A percentile compares a stretch with the other conserved stretches of the same genome.
phyloP scores from a whole-genome alignment of 306 rosid species.

The Datisca glomerata region DNA sequence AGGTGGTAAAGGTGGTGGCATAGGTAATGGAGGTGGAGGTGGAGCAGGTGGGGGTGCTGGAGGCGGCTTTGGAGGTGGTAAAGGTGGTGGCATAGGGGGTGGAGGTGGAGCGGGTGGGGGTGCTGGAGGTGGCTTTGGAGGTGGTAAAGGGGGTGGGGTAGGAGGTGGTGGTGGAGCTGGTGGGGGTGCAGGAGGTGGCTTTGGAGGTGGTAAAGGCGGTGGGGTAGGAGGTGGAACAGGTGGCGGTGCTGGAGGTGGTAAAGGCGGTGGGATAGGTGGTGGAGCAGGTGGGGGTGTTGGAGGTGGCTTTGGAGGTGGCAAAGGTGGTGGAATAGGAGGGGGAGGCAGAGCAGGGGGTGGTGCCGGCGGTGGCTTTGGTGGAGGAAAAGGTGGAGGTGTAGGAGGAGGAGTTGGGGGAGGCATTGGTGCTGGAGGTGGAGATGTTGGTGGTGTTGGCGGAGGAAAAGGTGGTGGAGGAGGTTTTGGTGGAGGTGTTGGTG shows the following conservation, averaged over 20 bases:
- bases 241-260: neutral
- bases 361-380: neutral
- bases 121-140: neutral
- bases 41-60: slow-evolving; percentile 6
- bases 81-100: neutral
- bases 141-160: neutral
- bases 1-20: neutral
- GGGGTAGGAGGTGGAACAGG: slow-evolving; percentile 6
- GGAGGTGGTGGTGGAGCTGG: slow-evolving; percentile 1
- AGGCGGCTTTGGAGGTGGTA: neutral
- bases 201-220: neutral
- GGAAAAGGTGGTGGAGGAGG: slow-evolving; percentile 6
- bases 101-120: slow-evolving; percentile 6
- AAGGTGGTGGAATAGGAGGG: slow-evolving; percentile 1
- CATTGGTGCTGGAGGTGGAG: neutral
- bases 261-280: neutral
- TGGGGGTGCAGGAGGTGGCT: slow-evolving; percentile 5
- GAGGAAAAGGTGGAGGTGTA: slow-evolving; percentile 2
- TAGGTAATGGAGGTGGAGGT: neutral
- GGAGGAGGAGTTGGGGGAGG: slow-evolving; percentile 1
- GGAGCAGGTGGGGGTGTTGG: no score
- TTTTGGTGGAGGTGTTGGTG: no score
- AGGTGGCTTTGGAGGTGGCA: slow-evolving; percentile 28
- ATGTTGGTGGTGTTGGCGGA: neutral
- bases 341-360: slow-evolving; percentile 5